A percentile compares a stretch with the other conserved stretches of the same genome.
These are phyloP conservation scores for Eutrema yunnanense DNA, from an alignment of 345 rosid genomes.

Conservation along the genomic window DNA sequence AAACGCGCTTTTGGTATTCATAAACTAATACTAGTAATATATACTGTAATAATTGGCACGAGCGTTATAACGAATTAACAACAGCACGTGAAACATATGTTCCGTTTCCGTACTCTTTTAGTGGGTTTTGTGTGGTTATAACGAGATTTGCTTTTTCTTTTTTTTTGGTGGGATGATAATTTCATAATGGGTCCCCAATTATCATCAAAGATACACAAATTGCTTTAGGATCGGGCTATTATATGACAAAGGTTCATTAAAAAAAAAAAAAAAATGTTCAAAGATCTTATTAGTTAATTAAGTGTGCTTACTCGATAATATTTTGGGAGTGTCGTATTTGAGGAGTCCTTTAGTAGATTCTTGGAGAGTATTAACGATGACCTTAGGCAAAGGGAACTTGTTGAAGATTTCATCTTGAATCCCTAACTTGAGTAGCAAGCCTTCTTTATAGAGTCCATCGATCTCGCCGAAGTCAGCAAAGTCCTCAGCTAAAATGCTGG, in stretches of 20 bases:
- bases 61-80: background rate
- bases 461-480: conserved; percentile 64
- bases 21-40: background rate
- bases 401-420: conserved; percentile 65
- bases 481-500: conserved; percentile 66
- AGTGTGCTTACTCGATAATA: conserved; percentile 66
- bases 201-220: background rate
- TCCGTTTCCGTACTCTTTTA: background rate
- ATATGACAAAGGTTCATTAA: background rate
- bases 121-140: background rate
- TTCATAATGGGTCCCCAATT: background rate
- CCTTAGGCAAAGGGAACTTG: conserved; percentile 63
- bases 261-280: too few species aligned
- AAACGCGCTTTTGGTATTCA: conserved; percentile 13
- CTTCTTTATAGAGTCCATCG: conserved; percentile 81
- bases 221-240: background rate
- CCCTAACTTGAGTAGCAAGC: conserved; percentile 73
- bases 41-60: background rate
- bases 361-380: conserved; percentile 39
- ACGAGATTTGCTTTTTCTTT: background rate
- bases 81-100: conserved; percentile 22
- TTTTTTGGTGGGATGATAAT: background rate
- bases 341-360: conserved; percentile 74
- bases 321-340: conserved; percentile 76
- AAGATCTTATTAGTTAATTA: background rate